Evolutionary conservation across 805 yeast species (phyloP).

Genomic region (Schwanniomyces pseudopolymorphus): DNA sequence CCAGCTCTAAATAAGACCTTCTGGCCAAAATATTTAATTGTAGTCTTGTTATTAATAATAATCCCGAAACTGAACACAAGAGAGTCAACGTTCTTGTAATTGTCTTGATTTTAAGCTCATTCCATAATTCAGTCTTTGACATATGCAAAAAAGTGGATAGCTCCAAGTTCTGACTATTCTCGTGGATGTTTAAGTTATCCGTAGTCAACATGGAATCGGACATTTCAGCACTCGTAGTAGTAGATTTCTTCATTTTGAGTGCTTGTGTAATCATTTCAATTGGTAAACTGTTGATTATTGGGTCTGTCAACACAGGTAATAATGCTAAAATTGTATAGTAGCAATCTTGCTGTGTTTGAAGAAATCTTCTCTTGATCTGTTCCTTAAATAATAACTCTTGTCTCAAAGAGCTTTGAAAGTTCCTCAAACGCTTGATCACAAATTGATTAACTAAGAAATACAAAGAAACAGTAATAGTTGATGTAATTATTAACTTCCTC

Average conservation of each 20-base stretch:
- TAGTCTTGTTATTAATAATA: slow-evolving; percentile 76
- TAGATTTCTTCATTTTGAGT: slow-evolving; percentile 58
- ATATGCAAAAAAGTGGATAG: slow-evolving; percentile 23
- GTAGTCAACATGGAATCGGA: slow-evolving; percentile 46
- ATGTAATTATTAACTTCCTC: slow-evolving; percentile 32
- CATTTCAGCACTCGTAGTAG: slow-evolving; percentile 20
- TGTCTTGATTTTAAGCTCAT: slow-evolving; percentile 71
- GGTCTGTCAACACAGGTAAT: slow-evolving; percentile 70
- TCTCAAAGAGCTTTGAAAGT: slow-evolving; percentile 38
- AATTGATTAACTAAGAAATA: slow-evolving; percentile 39
- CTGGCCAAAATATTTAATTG: slow-evolving; percentile 89
- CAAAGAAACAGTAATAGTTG: slow-evolving; percentile 33
- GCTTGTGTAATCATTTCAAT: slow-evolving; percentile 74
- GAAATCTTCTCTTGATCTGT: slow-evolving; percentile 73
- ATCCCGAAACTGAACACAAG: slow-evolving; percentile 63
- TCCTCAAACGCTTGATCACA: slow-evolving; percentile 35
- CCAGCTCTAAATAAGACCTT: slow-evolving; percentile 77
- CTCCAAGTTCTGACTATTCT: slow-evolving; percentile 21
- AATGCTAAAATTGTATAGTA: slow-evolving; percentile 79
- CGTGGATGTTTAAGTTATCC: slow-evolving; percentile 38
- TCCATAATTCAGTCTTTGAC: slow-evolving; percentile 67
- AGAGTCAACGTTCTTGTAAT: slow-evolving; percentile 71
- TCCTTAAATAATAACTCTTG: slow-evolving; percentile 44
- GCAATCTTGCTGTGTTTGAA: slow-evolving; percentile 91
- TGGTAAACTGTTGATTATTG: slow-evolving; percentile 59